A percentile compares a stretch with the other conserved stretches of the same genome.
Evolutionary conservation across 345 rosid genomes (phyloP).

Genomic region (Lumnitzera littorea): DNA sequence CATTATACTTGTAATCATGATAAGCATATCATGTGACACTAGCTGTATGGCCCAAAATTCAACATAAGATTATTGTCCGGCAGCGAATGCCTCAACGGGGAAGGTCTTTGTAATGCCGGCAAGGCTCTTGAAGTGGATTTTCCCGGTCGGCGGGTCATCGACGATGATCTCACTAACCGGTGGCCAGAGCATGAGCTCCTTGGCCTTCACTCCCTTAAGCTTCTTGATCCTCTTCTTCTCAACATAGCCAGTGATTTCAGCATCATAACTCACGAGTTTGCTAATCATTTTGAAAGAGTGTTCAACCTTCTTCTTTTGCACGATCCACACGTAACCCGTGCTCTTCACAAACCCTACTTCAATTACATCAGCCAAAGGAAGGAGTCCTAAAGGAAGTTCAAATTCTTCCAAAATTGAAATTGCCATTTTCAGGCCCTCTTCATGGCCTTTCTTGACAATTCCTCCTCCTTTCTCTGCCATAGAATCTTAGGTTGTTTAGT

Average conservation of each 20-base stretch:
- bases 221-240: slow-evolving; percentile 33
- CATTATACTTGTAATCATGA: neutral
- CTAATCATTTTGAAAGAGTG: slow-evolving; percentile 41
- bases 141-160: slow-evolving; percentile 38
- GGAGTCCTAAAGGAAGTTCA: slow-evolving; percentile 44
- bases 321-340: slow-evolving; percentile 52
- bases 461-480: slow-evolving; percentile 52
- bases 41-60: neutral
- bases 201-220: slow-evolving; percentile 56
- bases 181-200: slow-evolving; percentile 50
- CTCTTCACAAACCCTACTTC: slow-evolving; percentile 46
- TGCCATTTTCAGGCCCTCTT: slow-evolving; percentile 34
- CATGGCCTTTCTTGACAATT: slow-evolving; percentile 28
- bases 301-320: slow-evolving; percentile 44
- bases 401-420: slow-evolving; percentile 34
- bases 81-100: slow-evolving; percentile 44
- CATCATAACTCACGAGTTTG: slow-evolving; percentile 40
- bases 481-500: slow-evolving; percentile 3
- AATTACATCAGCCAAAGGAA: slow-evolving; percentile 40
- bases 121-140: slow-evolving; percentile 50
- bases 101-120: slow-evolving; percentile 54
- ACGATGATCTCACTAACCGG: slow-evolving; percentile 30
- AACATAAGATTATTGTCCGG: slow-evolving; percentile 24
- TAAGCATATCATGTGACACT: neutral
- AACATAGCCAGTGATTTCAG: slow-evolving; percentile 30